Evolutionary conservation across 2,329 filamentous ascomycete genomes (phyloP).

Genomic region (Berkeleyomyces basicola): DNA sequence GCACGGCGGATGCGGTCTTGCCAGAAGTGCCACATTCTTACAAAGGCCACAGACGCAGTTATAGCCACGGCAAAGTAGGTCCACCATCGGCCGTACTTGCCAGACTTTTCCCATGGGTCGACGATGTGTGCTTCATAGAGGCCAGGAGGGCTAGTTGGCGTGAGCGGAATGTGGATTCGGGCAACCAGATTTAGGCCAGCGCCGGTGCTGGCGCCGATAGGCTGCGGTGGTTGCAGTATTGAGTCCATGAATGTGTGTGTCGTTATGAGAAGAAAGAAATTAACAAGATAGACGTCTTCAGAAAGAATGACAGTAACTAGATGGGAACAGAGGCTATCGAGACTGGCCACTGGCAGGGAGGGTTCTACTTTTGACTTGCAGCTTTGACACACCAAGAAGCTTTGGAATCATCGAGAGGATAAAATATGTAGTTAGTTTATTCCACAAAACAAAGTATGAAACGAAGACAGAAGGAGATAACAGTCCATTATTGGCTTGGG

Average conservation of each 20-base stretch:
- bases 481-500: not conserved
- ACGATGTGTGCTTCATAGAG: slow-evolving; percentile 44
- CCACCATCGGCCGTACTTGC: slow-evolving; percentile 76
- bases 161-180: slow-evolving; percentile 40
- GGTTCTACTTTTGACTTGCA: not conserved
- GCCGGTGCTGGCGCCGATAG: not conserved
- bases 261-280: not conserved
- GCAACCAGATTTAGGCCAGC: not conserved
- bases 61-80: slow-evolving; percentile 72
- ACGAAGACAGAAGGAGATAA: not conserved
- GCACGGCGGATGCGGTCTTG: slow-evolving; percentile 86
- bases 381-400: not conserved
- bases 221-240: slow-evolving; percentile 25
- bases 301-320: not conserved
- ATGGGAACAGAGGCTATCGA: not conserved
- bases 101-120: slow-evolving; percentile 68
- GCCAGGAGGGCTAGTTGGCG: slow-evolving; percentile 41
- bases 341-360: not conserved
- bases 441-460: not conserved
- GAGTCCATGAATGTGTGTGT: not conserved
- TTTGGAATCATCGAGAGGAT: not conserved
- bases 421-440: not conserved
- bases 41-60: slow-evolving; percentile 45
- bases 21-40: slow-evolving; percentile 77
- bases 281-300: not conserved